A percentile compares a stretch with the other conserved stretches of the same genome.
These are phyloP conservation scores for Larix kaempferi DNA, from an alignment of 75 land plant genomes.

Conservation along the genomic window DNA sequence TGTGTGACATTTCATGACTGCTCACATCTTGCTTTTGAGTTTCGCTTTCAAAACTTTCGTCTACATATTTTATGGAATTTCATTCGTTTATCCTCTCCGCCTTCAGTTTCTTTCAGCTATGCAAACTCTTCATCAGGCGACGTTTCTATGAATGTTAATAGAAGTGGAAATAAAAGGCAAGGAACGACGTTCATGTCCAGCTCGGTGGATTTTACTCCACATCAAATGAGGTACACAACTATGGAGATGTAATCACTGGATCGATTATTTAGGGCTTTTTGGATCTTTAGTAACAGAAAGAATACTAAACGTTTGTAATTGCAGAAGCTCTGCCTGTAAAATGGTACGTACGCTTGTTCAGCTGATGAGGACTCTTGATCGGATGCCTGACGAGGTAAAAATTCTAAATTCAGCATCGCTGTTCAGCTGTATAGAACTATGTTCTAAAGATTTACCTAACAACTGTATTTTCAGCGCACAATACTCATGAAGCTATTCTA, in stretches of 20 bases:
- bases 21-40: neutral
- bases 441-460: neutral
- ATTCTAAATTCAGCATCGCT: neutral
- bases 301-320: neutral
- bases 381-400: slow-evolving; percentile 82
- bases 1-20: neutral
- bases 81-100: neutral
- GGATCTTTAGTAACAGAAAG: too few relatives aligned
- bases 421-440: neutral
- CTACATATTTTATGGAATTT: neutral
- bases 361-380: slow-evolving; percentile 84
- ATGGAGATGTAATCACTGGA: neutral
- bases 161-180: slow-evolving; percentile 51
- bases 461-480: slow-evolving; percentile 62
- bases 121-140: slow-evolving; percentile 45
- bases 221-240: slow-evolving; percentile 51
- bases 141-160: slow-evolving; percentile 60
- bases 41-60: neutral
- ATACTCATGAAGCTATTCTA: slow-evolving; percentile 92
- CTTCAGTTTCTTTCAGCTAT: slow-evolving; percentile 78
- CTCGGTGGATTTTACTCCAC: slow-evolving; percentile 47
- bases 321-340: slow-evolving; percentile 85
- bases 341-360: slow-evolving; percentile 88
- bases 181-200: slow-evolving; percentile 46
- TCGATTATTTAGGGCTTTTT: neutral